phyloP scores from a whole-genome alignment of 73 alveolate species.

The Tetrahymena malaccensis region DNA sequence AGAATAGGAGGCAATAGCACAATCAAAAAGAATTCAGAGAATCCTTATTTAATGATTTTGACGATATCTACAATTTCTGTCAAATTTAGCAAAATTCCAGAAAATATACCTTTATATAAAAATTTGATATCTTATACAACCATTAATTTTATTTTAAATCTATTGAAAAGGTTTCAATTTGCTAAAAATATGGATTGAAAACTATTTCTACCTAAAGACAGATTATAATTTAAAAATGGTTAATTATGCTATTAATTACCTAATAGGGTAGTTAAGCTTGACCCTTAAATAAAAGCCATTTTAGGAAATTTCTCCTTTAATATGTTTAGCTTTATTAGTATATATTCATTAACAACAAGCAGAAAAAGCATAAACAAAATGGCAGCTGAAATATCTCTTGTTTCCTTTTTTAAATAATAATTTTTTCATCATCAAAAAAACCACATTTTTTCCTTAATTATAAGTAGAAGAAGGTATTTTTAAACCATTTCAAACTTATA shows the following conservation, averaged over 20 bases:
- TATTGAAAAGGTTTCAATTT: background rate
- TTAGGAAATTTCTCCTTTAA: background rate
- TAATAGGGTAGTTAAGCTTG: background rate
- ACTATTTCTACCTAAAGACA: background rate
- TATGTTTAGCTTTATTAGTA: background rate
- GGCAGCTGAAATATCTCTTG: background rate
- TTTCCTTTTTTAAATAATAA: background rate
- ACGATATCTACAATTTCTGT: background rate
- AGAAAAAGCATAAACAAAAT: background rate
- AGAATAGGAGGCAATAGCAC: slow-evolving; percentile 70
- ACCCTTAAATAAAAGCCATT: background rate
- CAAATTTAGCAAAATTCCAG: background rate
- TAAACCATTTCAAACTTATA: background rate
- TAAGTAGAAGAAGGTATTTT: background rate
- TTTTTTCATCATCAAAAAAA: background rate
- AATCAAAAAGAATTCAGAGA: slow-evolving; percentile 46
- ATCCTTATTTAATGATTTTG: slow-evolving; percentile 12
- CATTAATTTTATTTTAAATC: background rate
- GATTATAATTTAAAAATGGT: no score
- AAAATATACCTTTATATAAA: background rate
- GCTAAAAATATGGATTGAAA: background rate
- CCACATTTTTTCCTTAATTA: background rate
- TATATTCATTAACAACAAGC: background rate
- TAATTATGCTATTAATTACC: background rate
- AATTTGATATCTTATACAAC: background rate